Base-by-base conservation (phyloP, 106 monocot genomes). In the Gastrodia elata region DNA sequence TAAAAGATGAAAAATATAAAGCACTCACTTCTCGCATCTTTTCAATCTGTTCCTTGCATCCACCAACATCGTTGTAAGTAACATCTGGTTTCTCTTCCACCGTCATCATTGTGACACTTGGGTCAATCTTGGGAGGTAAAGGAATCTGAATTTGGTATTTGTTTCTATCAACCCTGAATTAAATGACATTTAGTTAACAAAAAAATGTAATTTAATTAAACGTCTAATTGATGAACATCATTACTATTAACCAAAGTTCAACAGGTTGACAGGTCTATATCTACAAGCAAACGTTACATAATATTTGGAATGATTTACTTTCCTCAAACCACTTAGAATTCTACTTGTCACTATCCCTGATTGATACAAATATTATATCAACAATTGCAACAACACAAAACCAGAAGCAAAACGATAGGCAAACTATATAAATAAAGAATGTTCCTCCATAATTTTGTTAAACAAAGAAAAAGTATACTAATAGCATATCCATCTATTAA, bases 71-170 rank as follows among this genome's bases (percentile, higher is more conserved):
- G 77, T 98, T 98, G 71, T 98, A 98, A 43, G 97, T 98, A 24
- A 98, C 93, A 78, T 98, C 93, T 57, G 97, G 97, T 76, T 98
- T 98, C 74, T 98, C 97, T 71, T 98, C 97, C 10, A 98, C 97
- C 0, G 97, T 98, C 97, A 98, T 98, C 97, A 98, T 98, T 56
- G 97, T 98, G 58, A 98, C 97, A 80, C 93, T 98, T 26, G 97
- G 97, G 80, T 98, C 97, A 82, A 98, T 98, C 74, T 98, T 98
- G 52, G 97, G 97, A 16, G 93, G 97, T 81, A 98, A 85, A 34
- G 97, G 97, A 82, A 98, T 98, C 70, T 98, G 97, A 75, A 98
- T 98, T 78, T 98, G 97, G 76, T 98, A 98, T 78, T 93, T 98
- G 58, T 93, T 98, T 48, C 97, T 82, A 75, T 98, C 97, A 77